These are phyloP conservation scores for Colletotrichum destructivum DNA, from an alignment of 2,329 filamentous ascomycete genomes.

Conservation along the genomic window DNA sequence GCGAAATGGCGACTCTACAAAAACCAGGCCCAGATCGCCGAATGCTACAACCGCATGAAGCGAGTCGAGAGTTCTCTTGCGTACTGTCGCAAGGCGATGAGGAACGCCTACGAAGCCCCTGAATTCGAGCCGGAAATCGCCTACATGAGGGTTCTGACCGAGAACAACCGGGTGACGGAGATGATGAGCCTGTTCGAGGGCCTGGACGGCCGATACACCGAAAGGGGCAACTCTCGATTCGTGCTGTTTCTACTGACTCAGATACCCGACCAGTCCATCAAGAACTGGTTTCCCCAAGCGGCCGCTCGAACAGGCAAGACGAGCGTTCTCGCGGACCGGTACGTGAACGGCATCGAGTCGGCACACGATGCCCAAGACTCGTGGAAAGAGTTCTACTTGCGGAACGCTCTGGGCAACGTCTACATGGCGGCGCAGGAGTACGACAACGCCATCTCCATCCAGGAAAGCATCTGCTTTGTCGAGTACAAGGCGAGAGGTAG, in stretches of 20 bases:
- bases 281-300: constrained; percentile 59
- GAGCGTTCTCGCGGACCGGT: constrained; percentile 49
- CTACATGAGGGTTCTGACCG: constrained; percentile 55
- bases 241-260: constrained; percentile 55
- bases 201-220: constrained; percentile 49
- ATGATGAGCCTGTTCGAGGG: constrained; percentile 54
- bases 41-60: constrained; percentile 53
- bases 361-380: constrained; percentile 54
- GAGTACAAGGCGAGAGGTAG: constrained; percentile 58
- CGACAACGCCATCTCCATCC: constrained; percentile 53
- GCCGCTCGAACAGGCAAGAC: constrained; percentile 53
- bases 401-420: constrained; percentile 54
- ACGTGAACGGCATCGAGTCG: constrained; percentile 51
- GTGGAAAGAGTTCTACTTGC: constrained; percentile 55
- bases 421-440: constrained; percentile 54
- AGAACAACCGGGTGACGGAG: constrained; percentile 54
- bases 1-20: constrained; percentile 59
- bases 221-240: constrained; percentile 48
- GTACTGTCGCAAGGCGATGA: constrained; percentile 56
- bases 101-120: constrained; percentile 48
- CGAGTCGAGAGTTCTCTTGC: constrained; percentile 51
- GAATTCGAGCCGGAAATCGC: constrained; percentile 56
- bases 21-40: constrained; percentile 56
- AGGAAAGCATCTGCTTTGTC: constrained; percentile 54
- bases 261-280: constrained; percentile 49